phyloP scores from a whole-genome alignment of 1,284 basidiomycete species.

The Pascua guehoae region DNA sequence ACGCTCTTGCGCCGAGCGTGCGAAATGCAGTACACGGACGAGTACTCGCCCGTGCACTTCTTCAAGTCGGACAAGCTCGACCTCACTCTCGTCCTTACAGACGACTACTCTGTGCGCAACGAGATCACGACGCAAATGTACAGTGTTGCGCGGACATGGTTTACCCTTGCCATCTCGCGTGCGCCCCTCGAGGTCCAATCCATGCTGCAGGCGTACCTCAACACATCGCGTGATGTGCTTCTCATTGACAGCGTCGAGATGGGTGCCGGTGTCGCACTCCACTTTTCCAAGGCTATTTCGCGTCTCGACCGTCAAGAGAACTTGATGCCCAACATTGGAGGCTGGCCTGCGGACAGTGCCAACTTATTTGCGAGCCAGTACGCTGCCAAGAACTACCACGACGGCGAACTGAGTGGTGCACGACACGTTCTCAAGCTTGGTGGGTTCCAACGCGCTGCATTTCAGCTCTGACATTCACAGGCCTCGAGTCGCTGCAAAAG shows the following conservation, averaged over 20 bases:
- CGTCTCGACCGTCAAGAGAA: constrained; percentile 71
- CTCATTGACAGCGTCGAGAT: constrained; percentile 74
- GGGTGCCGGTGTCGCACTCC: constrained; percentile 81
- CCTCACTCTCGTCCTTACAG: constrained; percentile 76
- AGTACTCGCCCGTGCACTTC: constrained; percentile 86
- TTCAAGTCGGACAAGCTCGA: constrained; percentile 74
- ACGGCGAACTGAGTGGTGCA: constrained; percentile 79
- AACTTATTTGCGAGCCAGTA: constrained; percentile 74
- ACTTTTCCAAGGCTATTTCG: constrained; percentile 74
- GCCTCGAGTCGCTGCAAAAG: constrained; percentile 54
- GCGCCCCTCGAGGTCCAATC: constrained; percentile 91
- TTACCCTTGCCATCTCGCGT: constrained; percentile 75
- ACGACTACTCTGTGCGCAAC: constrained; percentile 80
- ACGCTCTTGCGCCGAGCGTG: constrained; percentile 83
- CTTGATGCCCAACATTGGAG: constrained; percentile 47
- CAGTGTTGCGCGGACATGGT: constrained; percentile 72
- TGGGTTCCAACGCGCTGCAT: too few species aligned
- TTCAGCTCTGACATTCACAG: too few species aligned
- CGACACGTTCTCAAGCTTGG: constrained; percentile 57
- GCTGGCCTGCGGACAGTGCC: constrained; percentile 62
- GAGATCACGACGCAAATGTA: constrained; percentile 75
- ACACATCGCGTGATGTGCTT: constrained; percentile 64
- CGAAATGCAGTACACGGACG: constrained; percentile 87
- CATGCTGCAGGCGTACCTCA: constrained; percentile 82
- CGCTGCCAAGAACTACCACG: constrained; percentile 77